Conservation (phyloP, 2,329 filamentous ascomycete genomes). For the Meredithiella fracta region DNA sequence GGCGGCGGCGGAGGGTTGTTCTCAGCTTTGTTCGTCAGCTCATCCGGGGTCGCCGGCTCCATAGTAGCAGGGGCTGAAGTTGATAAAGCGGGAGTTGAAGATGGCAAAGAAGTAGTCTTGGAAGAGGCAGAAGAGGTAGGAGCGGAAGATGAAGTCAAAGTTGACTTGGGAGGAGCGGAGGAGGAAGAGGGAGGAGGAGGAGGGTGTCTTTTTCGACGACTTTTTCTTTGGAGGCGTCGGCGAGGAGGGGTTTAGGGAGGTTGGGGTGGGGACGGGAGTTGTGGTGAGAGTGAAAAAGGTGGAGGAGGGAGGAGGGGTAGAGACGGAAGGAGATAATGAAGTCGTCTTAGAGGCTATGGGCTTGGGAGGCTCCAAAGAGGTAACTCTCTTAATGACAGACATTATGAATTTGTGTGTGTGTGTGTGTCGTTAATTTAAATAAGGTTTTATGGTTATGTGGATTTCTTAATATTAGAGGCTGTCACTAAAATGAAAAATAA, state of each 20-base stretch:
- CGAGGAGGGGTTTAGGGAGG: too few relatives aligned
- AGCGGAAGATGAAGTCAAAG: neutral
- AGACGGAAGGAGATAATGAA: too few relatives aligned
- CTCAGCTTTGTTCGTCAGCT: conserved; percentile 7
- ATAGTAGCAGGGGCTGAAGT: neutral
- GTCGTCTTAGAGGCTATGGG: too few relatives aligned
- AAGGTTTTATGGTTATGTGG: neutral
- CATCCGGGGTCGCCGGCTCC: neutral
- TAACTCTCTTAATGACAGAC: conserved; percentile 5
- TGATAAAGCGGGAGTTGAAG: neutral
- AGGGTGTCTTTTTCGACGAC: too few relatives aligned
- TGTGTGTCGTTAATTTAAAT: neutral
- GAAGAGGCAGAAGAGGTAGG: neutral
- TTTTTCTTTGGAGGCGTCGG: too few relatives aligned
- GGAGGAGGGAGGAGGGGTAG: neutral
- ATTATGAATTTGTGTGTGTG: neutral
- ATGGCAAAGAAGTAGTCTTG: neutral
- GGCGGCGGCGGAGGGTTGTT: neutral
- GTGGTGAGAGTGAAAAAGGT: too few relatives aligned
- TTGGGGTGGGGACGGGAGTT: too few relatives aligned
- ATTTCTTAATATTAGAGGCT: neutral
- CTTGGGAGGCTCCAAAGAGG: neutral
- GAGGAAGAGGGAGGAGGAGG: too few relatives aligned
- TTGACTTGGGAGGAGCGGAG: neutral
- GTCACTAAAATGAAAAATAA: neutral